Evolutionary conservation across 2,329 filamentous ascomycete genomes (phyloP).

Genomic region (Diaporthe caulivora): DNA sequence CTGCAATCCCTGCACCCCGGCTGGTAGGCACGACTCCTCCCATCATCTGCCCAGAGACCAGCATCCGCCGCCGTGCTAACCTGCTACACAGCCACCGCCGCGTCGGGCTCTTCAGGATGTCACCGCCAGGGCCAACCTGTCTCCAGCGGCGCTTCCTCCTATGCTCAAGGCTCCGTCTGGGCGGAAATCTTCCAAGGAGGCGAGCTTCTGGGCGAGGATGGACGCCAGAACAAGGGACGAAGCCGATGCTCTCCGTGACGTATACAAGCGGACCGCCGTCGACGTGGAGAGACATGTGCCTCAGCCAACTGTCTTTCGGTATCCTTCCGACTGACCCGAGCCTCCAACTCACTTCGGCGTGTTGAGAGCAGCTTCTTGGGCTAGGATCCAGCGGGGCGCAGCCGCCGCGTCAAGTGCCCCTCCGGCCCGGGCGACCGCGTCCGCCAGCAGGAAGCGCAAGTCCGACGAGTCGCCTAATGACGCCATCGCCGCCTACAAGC

Average conservation of each 20-base stretch:
- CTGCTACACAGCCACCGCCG: neutral
- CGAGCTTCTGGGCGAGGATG: neutral
- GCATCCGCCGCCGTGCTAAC: constrained; percentile 7
- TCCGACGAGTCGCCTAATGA: constrained; percentile 43
- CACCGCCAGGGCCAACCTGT: constrained; percentile 48
- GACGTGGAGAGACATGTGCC: neutral
- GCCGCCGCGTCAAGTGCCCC: neutral
- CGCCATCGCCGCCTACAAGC: constrained; percentile 46
- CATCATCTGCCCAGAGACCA: too few species aligned
- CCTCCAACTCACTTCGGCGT: neutral
- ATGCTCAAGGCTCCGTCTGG: neutral
- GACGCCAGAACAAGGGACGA: neutral
- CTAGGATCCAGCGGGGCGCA: neutral
- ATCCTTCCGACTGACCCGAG: neutral
- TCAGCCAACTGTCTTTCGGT: neutral
- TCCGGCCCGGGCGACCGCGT: too few species aligned
- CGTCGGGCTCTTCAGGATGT: constrained; percentile 44
- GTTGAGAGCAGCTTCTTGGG: too few species aligned
- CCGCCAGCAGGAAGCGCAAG: constrained; percentile 45
- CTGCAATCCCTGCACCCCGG: constrained; percentile 13
- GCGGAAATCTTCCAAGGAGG: neutral
- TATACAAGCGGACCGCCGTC: neutral
- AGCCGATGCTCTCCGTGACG: neutral
- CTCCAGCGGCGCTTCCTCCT: constrained; percentile 40
- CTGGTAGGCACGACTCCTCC: constrained; percentile 7